phyloP scores from a whole-genome alignment of 1,139 yeast species.

The Pichia kudriavzevii region DNA sequence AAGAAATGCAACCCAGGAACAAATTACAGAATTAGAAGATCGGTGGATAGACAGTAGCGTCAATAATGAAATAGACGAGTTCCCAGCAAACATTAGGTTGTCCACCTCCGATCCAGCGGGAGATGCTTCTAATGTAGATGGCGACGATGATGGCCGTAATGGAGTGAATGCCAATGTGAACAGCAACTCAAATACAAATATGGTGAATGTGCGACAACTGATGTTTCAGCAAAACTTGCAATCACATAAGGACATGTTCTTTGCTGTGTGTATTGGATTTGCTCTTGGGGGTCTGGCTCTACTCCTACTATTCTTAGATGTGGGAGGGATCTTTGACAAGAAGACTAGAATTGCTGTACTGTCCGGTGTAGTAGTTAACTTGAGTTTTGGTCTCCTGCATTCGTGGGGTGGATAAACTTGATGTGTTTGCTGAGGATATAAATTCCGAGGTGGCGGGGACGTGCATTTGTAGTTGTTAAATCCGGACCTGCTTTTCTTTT shows the following conservation, averaged over 20 bases:
- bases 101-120: too few species aligned
- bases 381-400: conserved; percentile 11
- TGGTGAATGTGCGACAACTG: conserved; percentile 3
- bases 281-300: conserved; percentile 57
- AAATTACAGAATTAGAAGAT: conserved; percentile 65
- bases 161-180: neutral
- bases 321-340: conserved; percentile 46
- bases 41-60: conserved; percentile 86
- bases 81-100: conserved; percentile 24
- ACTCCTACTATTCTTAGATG: conserved; percentile 48
- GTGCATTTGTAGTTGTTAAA: too few species aligned
- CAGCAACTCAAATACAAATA: neutral
- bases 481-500: too few species aligned
- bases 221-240: conserved; percentile 28
- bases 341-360: conserved; percentile 55
- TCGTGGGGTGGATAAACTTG: conserved; percentile 3
- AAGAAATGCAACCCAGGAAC: conserved; percentile 25
- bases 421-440: too few species aligned
- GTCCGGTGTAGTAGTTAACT: conserved; percentile 39
- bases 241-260: conserved; percentile 51
- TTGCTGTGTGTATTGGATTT: conserved; percentile 59
- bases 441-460: too few species aligned
- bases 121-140: conserved; percentile 4
- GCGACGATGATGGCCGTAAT: conserved; percentile 4
- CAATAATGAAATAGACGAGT: conserved; percentile 36